Evolutionary conservation across 2,329 filamentous ascomycete genomes (phyloP), one percentile per base, ranked within the genome.

Genomic region (Chaetomium olivaceum): DNA sequence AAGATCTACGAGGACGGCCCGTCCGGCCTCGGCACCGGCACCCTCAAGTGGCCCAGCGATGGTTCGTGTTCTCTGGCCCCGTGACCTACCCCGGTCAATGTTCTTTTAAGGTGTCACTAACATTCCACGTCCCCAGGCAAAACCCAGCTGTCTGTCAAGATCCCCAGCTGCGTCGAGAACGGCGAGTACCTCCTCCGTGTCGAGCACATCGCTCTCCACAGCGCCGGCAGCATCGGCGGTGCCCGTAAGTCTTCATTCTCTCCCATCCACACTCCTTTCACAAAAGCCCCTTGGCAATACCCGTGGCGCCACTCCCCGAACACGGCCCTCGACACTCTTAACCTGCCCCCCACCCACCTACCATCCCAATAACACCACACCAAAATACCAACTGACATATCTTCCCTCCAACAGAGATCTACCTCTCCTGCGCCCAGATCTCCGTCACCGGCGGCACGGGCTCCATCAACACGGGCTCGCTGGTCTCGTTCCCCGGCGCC

Each of bases 1-100:
- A 80, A 80, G 74, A 76, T 80, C 51, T 79, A 73, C 71, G 76
- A 80, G 72, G 77, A 80, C 67, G 73, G 76, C 67, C 77, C 78
- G 5, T 69, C 69, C 23, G 71, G 70, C 0, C 60, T 73, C 8
- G 76, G 75, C 4, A 73, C 74, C 2, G 70, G 73, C 4, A 72
- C 74, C n/a, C 73, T 80, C 61, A 75, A 63, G 1, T 80, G 78
- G 78, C 77, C 78, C 6, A 75, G 74, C 27, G 73, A 75, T 33
- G 76, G 78, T 79, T 51, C 16, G 68, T 63, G 4, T 6, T 14
- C 39, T 19, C 46, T n/a, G 1, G 12, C 27, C 25, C 2, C 4
- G 27, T 6, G 6, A 29, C 4, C 31, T n/a, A 25, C 21, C 27
- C 14, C 14, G 1, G 19, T 7, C 43, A 21, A 43, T n/a, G 39